Evolutionary conservation across 257 asterid genomes (phyloP), one percentile per base, ranked within the genome.

Genomic region (Lithospermum erythrorhizon): DNA sequence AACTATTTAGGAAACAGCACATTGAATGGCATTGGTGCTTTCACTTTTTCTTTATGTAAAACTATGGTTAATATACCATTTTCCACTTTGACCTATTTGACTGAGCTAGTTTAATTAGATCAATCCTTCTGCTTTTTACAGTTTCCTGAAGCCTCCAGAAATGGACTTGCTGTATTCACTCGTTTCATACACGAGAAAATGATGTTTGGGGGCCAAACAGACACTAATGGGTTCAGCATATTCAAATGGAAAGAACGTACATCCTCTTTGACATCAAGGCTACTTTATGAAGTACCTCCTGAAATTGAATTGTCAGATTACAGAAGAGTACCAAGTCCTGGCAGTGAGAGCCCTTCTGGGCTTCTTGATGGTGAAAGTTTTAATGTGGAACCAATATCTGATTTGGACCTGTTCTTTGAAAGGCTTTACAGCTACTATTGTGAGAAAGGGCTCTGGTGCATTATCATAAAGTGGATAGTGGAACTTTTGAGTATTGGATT

Each of bases 371-470:
- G 82, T 0, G 99, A 84, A 76, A 71, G 82, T 55, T 68, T 84
- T 70, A 83, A 74, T 68, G 75, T 72, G 2, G 86, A 93, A 66
- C 90, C 87, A 29, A 89, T 89, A 68, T 80, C 86, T 65, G 97
- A 93, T 64, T 71, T 93, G 66, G 99, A 93, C 74, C 80, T 93
- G 55, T 93, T 93, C 80, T 81, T 86, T 10, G 97, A 93, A 90
- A 86, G 97, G 78, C 71, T 89, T 25, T 93, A 93, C 76, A 80
- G 68, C 70, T 93, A 93, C 62, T 89, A 89, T 72, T 84, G 97
- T 62, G 95, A 89, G 73, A 93, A 89, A 74, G 99, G 99, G 53
- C 90, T 93, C 61, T 89, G 99, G 91, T 93, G 99, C 77, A 93
- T 93, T 24, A 82, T 93, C 70, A 68, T 86, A 53, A 89, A 89